phyloP scores from a whole-genome alignment of 2,329 filamentous ascomycete genomes.

The Epichloe elymi region DNA sequence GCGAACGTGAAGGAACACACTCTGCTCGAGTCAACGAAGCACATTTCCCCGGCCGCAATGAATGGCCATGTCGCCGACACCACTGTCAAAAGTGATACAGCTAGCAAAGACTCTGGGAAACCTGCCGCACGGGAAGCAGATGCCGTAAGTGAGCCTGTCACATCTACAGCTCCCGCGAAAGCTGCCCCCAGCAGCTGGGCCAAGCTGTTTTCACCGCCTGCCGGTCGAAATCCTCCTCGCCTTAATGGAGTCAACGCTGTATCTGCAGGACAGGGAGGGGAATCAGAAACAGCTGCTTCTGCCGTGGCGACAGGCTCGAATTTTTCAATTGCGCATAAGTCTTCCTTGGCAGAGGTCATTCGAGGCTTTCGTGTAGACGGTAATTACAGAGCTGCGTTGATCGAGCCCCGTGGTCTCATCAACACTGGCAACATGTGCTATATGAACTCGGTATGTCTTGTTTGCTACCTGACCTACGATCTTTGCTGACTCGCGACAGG shows the following conservation, averaged over 20 bases:
- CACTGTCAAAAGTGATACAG: constrained; percentile 3
- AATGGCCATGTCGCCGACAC: neutral
- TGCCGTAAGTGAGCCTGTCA: constrained; percentile 6
- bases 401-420: constrained; percentile 85
- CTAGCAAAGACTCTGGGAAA: constrained; percentile 14
- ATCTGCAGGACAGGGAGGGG: constrained; percentile 14
- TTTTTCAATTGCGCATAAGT: constrained; percentile 34
- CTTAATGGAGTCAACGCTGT: constrained; percentile 15
- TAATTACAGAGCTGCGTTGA: constrained; percentile 58
- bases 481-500: constrained; percentile 39
- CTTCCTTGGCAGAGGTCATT: constrained; percentile 64
- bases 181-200: constrained; percentile 26
- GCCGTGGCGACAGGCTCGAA: constrained; percentile 14
- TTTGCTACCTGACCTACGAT: neutral
- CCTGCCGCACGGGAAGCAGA: constrained; percentile 9
- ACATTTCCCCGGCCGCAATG: neutral
- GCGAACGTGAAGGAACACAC: neutral
- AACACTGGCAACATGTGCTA: constrained; percentile 99
- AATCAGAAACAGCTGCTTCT: constrained; percentile 6
- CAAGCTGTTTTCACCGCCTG: constrained; percentile 24
- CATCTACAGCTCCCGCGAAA: constrained; percentile 13
- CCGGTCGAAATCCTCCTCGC: constrained; percentile 10
- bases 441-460: constrained; percentile 90
- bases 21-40: neutral
- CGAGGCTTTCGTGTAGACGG: constrained; percentile 55